Percentiles rank a stretch among this genome's conserved stretches.
phyloP scores from a whole-genome alignment of 2,329 filamentous ascomycete genomes.

The Didymosphaeria variabile region DNA sequence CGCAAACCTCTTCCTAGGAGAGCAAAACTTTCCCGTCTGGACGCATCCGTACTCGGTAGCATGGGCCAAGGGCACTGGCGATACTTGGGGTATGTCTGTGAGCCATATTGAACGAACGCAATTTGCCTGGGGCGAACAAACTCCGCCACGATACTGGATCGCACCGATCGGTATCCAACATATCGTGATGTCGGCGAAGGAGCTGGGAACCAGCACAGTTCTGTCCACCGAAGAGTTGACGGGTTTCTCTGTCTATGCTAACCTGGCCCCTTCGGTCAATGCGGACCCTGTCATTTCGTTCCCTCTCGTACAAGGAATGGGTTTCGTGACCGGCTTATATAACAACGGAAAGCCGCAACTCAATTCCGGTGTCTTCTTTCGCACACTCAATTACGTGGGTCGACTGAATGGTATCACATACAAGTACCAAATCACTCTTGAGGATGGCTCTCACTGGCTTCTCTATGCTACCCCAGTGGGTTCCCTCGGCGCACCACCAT shows the following conservation, averaged over 20 bases:
- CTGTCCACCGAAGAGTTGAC: constrained; percentile 62
- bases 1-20: constrained; percentile 80
- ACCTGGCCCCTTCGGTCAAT: constrained; percentile 66
- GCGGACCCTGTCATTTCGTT: constrained; percentile 73
- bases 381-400: constrained; percentile 61
- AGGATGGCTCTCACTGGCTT: constrained; percentile 77
- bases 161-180: constrained; percentile 87
- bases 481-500: constrained; percentile 65
- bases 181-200: constrained; percentile 79
- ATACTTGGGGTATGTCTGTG: constrained; percentile 80
- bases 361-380: constrained; percentile 79
- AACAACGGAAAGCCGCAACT: constrained; percentile 74
- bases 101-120: constrained; percentile 77
- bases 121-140: constrained; percentile 58
- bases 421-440: constrained; percentile 78
- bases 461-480: constrained; percentile 76
- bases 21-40: constrained; percentile 74
- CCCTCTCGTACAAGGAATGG: constrained; percentile 89
- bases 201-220: constrained; percentile 70
- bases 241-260: constrained; percentile 71
- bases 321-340: constrained; percentile 83
- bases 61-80: constrained; percentile 61
- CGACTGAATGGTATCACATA: constrained; percentile 63
- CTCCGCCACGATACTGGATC: constrained; percentile 73
- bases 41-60: constrained; percentile 69